phyloP scores from a whole-genome alignment of 306 rosid genomes.

The Vicia faba region DNA sequence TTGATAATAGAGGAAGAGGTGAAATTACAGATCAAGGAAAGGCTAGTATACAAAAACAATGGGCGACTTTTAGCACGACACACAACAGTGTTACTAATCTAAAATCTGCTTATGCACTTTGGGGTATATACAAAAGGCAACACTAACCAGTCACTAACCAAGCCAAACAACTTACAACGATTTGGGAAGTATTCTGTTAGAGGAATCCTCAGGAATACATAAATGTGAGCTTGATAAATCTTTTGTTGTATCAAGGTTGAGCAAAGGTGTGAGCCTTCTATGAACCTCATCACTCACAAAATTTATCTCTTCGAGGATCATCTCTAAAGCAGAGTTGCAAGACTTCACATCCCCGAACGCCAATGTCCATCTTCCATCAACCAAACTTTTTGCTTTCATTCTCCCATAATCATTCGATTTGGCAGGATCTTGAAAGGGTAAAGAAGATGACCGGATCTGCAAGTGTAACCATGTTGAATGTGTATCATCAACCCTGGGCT shows the following conservation, averaged over 20 bases:
- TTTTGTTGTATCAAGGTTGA: conserved; percentile 53
- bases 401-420: conserved; percentile 47
- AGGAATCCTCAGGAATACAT: conserved; percentile 39
- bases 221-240: conserved; percentile 46
- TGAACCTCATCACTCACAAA: conserved; percentile 66
- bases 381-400: conserved; percentile 55
- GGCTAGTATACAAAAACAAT: conserved; percentile 70
- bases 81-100: conserved; percentile 49
- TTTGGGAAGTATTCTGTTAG: conserved; percentile 42
- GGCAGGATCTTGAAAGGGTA: conserved; percentile 63
- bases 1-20: conserved; percentile 29
- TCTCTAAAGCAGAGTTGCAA: conserved; percentile 70
- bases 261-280: conserved; percentile 76
- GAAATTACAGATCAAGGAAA: conserved; percentile 40
- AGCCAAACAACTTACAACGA: conserved; percentile 41
- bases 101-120: conserved; percentile 46
- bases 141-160: conserved; percentile 42
- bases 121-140: conserved; percentile 55
- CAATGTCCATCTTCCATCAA: conserved; percentile 96
- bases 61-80: conserved; percentile 20
- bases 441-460: conserved; percentile 76
- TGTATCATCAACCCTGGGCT: conserved; percentile 81
- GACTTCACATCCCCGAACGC: conserved; percentile 84
- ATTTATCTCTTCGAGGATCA: conserved; percentile 66
- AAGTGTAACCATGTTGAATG: conserved; percentile 85